Percentiles rank a stretch among this genome's conserved stretches.
Conservation (phyloP, 192 early-diverging fungal species). For the Dissophora globulifera region DNA sequence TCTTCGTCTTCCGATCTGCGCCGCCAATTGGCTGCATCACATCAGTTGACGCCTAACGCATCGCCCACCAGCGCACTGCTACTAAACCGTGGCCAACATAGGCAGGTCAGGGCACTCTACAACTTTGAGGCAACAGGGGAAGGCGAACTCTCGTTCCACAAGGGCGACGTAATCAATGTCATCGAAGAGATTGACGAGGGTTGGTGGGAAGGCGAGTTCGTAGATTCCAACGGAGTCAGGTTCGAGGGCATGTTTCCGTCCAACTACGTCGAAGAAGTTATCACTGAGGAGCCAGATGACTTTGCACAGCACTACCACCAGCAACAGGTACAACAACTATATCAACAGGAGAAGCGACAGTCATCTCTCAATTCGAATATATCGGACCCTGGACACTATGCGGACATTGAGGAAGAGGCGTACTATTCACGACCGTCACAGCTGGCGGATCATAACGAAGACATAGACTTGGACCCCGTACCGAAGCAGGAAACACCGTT, state of each 20-base stretch:
- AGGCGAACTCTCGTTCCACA: constrained; percentile 85
- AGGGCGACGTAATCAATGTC: constrained; percentile 89
- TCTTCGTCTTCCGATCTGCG: constrained; percentile 43
- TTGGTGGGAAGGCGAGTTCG: constrained; percentile 92
- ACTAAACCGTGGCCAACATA: constrained; percentile 50
- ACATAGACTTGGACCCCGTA: constrained; percentile 24
- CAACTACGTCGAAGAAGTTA: constrained; percentile 85
- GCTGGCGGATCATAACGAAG: constrained; percentile 29
- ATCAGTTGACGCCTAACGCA: constrained; percentile 30
- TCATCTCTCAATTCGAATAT: constrained; percentile 21
- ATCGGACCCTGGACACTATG: constrained; percentile 32
- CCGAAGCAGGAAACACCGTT: too few species aligned
- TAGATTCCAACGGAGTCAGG: constrained; percentile 67
- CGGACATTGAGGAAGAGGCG: constrained; percentile 50
- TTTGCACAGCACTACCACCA: too few species aligned
- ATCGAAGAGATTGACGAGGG: constrained; percentile 89
- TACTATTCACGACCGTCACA: constrained; percentile 43
- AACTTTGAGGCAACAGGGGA: constrained; percentile 83
- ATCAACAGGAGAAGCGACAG: constrained; percentile 27
- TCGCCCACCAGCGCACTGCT: constrained; percentile 56
- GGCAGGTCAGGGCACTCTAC: constrained; percentile 80
- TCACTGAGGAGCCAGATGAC: too few species aligned
- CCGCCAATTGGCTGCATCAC: constrained; percentile 50
- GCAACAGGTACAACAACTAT: too few species aligned
- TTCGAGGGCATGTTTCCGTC: constrained; percentile 89